Percentiles rank a stretch among this genome's conserved stretches.
Conservation (phyloP, 352 stramenopile genomes). For the Phytophthora lateralis region DNA sequence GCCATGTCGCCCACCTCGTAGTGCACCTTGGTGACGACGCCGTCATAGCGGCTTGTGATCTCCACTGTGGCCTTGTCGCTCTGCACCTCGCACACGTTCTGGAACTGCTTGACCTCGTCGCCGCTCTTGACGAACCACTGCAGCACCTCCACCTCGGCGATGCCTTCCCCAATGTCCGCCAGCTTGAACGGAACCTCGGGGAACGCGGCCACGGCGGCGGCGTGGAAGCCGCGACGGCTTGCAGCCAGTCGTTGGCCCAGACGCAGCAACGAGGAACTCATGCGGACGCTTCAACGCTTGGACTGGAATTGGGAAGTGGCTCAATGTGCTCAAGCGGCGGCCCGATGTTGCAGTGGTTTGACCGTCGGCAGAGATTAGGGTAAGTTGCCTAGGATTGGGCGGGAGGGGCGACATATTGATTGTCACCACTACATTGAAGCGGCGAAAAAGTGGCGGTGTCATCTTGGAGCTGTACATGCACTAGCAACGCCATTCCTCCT, state of each 20-base stretch:
- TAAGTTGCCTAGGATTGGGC: no score
- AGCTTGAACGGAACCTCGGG: slow-evolving; percentile 91
- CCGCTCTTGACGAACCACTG: slow-evolving; percentile 97
- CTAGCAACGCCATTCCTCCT: slow-evolving; percentile 5
- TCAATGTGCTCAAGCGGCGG: not conserved
- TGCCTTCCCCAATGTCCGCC: slow-evolving; percentile 98
- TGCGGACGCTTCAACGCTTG: slow-evolving; percentile 15
- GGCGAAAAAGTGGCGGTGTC: slow-evolving; percentile 1
- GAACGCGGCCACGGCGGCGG: slow-evolving; percentile 42
- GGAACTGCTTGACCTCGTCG: slow-evolving; percentile 94
- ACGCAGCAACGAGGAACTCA: slow-evolving; percentile 23
- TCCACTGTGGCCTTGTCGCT: slow-evolving; percentile 98
- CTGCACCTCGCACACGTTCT: slow-evolving; percentile 98
- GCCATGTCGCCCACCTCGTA: slow-evolving; percentile 96
- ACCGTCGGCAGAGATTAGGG: not conserved
- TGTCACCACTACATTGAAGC: slow-evolving; percentile 3
- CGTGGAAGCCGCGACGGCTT: slow-evolving; percentile 49
- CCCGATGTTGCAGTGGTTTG: slow-evolving; percentile 21
- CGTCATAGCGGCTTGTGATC: slow-evolving; percentile 98
- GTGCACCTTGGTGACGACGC: slow-evolving; percentile 92
- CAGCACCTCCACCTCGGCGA: slow-evolving; percentile 98
- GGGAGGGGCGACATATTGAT: slow-evolving; percentile 19
- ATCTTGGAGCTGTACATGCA: slow-evolving; percentile 24
- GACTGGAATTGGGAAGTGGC: slow-evolving; percentile 25
- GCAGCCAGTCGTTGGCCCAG: slow-evolving; percentile 20